Evolutionary conservation across 352 stramenopile genomes (phyloP), one percentile per base, ranked within the genome.

Genomic region (Globisporangium acanthophoron): DNA sequence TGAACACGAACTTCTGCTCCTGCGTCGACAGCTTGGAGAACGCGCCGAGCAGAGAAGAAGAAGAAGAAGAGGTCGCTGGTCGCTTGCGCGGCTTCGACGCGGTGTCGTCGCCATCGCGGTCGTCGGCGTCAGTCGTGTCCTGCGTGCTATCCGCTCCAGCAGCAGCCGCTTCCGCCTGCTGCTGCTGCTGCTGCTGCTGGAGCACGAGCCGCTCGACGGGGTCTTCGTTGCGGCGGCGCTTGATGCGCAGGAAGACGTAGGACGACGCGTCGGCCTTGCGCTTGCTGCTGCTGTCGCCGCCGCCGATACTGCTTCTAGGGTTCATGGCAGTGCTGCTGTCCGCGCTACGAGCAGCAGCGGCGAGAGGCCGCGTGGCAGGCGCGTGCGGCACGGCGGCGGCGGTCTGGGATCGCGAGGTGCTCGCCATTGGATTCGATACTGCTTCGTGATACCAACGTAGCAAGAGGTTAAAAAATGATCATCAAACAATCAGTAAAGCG

Each of bases 161-260:
- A 24, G 27, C 44, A 16, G 13, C 2, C 21, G 62, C 51, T 46
- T 18, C n/a, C 9, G 56, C 58, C 43, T 59, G 63, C 13, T 41
- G 49, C 47, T 70, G 70, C 13, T 41, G 49, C 47, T 70, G 70
- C 44, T 88, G 69, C 29, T 73, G 74, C 47, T 86, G 78, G 27
- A 94, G 77, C 51, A 91, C 66, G 4, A 94, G 61, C 51, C 62
- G 64, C 56, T 88, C 80, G 54, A 92, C 66, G 2, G 80, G 81
- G n/a, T 87, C 71, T 43, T 92, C 85, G n/a, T 79, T 87, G 50
- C 85, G 81, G 64, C 90, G 90, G 58, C 85, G 85, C 64, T 94
- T 94, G 31, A 94, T 70, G 18, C 85, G 82, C 54, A 94, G 53
- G 39, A 94, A 87, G 29, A 94, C 84, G 29, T 74, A 69, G 52